These are phyloP conservation scores for Fusarium coffeatum DNA, from an alignment of 2,329 filamentous ascomycete genomes.

Conservation along the genomic window DNA sequence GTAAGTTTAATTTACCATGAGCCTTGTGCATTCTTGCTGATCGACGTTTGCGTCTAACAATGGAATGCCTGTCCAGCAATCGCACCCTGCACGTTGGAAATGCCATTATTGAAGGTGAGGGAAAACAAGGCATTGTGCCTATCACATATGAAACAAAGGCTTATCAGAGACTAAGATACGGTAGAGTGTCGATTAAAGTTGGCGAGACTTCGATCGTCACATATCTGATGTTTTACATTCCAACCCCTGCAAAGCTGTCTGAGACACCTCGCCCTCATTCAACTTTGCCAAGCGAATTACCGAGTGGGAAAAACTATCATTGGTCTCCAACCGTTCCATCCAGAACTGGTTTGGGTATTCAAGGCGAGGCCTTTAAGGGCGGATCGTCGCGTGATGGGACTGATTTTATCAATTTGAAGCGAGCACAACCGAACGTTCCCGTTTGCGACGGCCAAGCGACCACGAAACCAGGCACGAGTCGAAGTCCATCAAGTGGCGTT, in stretches of 20 bases:
- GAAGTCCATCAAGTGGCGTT: slow-evolving; percentile 4
- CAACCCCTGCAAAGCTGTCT: not conserved
- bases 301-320: not conserved
- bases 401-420: not conserved
- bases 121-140: not conserved
- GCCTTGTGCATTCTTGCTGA: not conserved
- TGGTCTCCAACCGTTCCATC: not conserved
- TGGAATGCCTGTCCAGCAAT: not conserved
- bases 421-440: not conserved
- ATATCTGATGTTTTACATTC: slow-evolving; percentile 24
- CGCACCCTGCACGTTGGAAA: not conserved
- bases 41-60: not conserved
- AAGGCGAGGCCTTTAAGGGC: not conserved
- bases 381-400: no score
- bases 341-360: not conserved
- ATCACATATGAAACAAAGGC: slow-evolving; percentile 16
- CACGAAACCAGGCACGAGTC: not conserved
- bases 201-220: slow-evolving; percentile 7
- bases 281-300: slow-evolving; percentile 1
- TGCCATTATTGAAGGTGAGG: not conserved
- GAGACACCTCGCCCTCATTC: not conserved
- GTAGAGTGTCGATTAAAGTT: slow-evolving; percentile 1
- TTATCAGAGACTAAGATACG: not conserved
- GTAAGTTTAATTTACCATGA: no score
- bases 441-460: not conserved